A percentile compares a stretch with the other conserved stretches of the same genome.
Evolutionary conservation across 345 rosid species (phyloP).

Genomic region (Syzygium jambos): DNA sequence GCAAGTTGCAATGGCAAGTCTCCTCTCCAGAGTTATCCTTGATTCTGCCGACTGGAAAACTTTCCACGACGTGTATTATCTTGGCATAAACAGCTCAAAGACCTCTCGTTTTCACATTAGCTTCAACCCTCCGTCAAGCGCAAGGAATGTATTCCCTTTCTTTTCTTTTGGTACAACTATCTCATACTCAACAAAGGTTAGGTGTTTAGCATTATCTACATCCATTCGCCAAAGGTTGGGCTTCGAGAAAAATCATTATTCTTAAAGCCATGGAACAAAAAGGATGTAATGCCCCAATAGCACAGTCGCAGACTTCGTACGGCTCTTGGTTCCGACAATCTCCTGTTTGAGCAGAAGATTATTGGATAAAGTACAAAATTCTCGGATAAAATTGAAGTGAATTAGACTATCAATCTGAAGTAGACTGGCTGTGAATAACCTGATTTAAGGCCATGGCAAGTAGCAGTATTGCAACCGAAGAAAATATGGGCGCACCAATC

Average conservation of each 20-base stretch:
- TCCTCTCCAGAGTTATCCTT: background rate
- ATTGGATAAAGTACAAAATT: background rate
- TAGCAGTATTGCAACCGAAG: background rate
- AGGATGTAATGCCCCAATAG: background rate
- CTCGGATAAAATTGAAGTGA: background rate
- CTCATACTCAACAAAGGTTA: background rate
- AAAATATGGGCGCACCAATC: background rate
- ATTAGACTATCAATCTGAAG: background rate
- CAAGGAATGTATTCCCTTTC: background rate
- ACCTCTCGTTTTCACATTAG: background rate
- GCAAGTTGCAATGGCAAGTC: background rate
- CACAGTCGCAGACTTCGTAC: background rate
- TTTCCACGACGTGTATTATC: background rate
- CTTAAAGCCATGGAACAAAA: background rate
- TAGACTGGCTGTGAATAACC: background rate
- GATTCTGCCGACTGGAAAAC: background rate
- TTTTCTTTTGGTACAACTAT: background rate
- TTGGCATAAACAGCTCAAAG: background rate
- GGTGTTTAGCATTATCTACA: background rate
- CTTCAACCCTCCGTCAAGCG: background rate
- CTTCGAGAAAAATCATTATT: background rate
- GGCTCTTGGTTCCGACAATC: background rate
- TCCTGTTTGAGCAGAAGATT: background rate
- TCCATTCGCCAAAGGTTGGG: background rate
- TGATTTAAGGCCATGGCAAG: background rate